These are phyloP conservation scores for Phalaenopsis hybrid DNA, from an alignment of 116 monocot genomes.

Conservation along the genomic window DNA sequence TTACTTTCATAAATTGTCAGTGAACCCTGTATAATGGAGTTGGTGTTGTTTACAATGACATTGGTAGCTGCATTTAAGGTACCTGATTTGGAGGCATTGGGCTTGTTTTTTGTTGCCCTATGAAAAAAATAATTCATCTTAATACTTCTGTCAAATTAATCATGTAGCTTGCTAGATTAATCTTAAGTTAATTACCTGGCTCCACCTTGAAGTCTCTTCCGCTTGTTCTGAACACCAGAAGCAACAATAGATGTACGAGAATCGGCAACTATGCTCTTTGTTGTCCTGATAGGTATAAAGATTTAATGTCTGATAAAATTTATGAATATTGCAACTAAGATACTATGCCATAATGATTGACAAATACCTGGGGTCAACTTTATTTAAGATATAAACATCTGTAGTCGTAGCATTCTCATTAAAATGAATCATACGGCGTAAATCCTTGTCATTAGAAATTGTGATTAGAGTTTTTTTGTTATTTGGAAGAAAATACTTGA, in stretches of 20 bases:
- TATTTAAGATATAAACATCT: constrained; percentile 20
- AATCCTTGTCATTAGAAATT: constrained; percentile 41
- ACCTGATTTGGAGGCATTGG: constrained; percentile 3
- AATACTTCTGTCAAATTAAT: neutral
- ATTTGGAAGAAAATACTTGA: constrained; percentile 40
- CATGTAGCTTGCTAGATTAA: neutral
- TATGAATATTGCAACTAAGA: neutral
- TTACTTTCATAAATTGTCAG: constrained; percentile 5
- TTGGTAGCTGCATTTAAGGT: constrained; percentile 8
- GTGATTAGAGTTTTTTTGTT: constrained; percentile 33
- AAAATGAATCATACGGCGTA: constrained; percentile 39
- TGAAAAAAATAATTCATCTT: constrained; percentile 5
- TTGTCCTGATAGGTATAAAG: constrained; percentile 4
- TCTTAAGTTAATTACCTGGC: constrained; percentile 11
- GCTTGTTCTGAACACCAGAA: constrained; percentile 15
- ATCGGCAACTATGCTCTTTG: constrained; percentile 32
- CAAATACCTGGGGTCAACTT: constrained; percentile 21
- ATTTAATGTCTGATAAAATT: neutral
- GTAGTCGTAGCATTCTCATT: constrained; percentile 22
- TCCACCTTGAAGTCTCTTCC: constrained; percentile 16
- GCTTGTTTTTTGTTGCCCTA: constrained; percentile 19
- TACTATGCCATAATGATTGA: neutral
- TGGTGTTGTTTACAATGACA: neutral
- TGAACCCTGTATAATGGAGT: constrained; percentile 10
- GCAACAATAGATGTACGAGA: constrained; percentile 33